Percentiles rank a stretch among this genome's conserved stretches.
Conservation (phyloP, 2,329 filamentous ascomycete species). For the Phialophora verrucosa region DNA sequence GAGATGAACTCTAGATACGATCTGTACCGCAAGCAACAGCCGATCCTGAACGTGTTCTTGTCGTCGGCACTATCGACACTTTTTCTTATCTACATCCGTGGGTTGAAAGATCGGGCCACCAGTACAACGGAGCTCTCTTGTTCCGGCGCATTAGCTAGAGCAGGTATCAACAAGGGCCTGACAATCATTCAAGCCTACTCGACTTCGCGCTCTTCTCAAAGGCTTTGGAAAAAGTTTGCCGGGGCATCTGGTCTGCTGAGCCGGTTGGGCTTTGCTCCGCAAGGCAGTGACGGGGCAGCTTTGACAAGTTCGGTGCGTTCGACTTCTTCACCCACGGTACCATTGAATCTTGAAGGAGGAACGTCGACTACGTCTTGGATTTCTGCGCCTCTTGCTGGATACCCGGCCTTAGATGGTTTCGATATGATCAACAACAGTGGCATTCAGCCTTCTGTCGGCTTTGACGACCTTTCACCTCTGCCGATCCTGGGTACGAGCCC, state of each 20-base stretch:
- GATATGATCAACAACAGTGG: not conserved
- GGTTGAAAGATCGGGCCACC: not conserved
- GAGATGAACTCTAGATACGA: slow-evolving; percentile 10
- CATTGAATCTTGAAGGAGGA: not conserved
- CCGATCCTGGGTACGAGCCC: not conserved
- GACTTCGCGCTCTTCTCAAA: slow-evolving; percentile 14
- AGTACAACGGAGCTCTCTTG: not conserved
- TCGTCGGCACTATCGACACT: slow-evolving; percentile 25
- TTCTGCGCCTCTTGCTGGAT: slow-evolving; percentile 1
- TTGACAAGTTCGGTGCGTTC: not conserved
- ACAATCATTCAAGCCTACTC: slow-evolving; percentile 12
- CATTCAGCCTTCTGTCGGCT: not conserved
- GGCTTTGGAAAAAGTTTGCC: slow-evolving; percentile 18
- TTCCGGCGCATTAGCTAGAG: not conserved
- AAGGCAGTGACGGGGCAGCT: not conserved
- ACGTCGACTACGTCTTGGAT: not conserved
- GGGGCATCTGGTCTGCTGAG: not conserved
- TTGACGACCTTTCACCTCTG: not conserved
- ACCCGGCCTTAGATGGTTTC: not conserved
- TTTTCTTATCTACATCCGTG: slow-evolving; percentile 21
- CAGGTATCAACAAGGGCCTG: slow-evolving; percentile 12
- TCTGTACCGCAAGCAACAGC: slow-evolving; percentile 23
- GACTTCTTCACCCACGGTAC: not conserved
- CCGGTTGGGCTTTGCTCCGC: not conserved
- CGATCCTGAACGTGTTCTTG: slow-evolving; percentile 23